Percentiles rank a stretch among this genome's conserved stretches.
phyloP scores from a whole-genome alignment of 495 filamentous ascomycete species.

The Talaromyces wortmannii region DNA sequence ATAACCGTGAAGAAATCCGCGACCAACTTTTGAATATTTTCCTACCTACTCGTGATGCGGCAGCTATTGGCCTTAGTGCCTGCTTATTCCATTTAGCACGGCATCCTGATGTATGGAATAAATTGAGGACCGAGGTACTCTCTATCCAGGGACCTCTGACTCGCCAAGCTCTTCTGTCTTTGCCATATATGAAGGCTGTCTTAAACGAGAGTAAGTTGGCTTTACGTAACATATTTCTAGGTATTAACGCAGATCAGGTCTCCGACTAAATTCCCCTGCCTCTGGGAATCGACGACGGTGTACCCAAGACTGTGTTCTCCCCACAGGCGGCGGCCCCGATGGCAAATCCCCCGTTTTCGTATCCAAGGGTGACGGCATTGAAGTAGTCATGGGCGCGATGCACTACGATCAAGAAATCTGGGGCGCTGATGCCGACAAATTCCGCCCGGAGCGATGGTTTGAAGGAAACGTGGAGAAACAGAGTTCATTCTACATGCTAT shows the following conservation, averaged over 20 bases:
- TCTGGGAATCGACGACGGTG: conserved; percentile 40
- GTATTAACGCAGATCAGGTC: neutral
- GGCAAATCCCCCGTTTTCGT: conserved; percentile 30
- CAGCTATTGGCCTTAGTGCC: neutral
- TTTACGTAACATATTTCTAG: neutral
- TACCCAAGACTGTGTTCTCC: conserved; percentile 34
- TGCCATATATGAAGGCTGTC: conserved; percentile 40
- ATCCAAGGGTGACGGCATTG: conserved; percentile 27
- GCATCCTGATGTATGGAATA: neutral
- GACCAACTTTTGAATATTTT: neutral
- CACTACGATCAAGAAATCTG: conserved; percentile 46
- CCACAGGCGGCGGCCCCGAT: conserved; percentile 31
- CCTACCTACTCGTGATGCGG: neutral
- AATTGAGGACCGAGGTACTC: conserved; percentile 7
- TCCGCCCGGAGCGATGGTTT: conserved; percentile 53
- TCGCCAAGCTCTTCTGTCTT: conserved; percentile 36
- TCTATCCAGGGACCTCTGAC: neutral
- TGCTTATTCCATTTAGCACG: neutral
- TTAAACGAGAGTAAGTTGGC: conserved; percentile 27
- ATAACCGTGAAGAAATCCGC: neutral
- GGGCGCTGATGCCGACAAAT: conserved; percentile 42
- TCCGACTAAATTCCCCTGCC: conserved; percentile 44
- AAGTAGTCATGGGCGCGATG: conserved; percentile 39
- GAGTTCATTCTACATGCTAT: conserved; percentile 42
- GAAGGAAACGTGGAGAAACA: conserved; percentile 1